A percentile compares a stretch with the other conserved stretches of the same genome.
phyloP scores from a whole-genome alignment of 1,284 basidiomycete genomes.

The Puccinia coronata region DNA sequence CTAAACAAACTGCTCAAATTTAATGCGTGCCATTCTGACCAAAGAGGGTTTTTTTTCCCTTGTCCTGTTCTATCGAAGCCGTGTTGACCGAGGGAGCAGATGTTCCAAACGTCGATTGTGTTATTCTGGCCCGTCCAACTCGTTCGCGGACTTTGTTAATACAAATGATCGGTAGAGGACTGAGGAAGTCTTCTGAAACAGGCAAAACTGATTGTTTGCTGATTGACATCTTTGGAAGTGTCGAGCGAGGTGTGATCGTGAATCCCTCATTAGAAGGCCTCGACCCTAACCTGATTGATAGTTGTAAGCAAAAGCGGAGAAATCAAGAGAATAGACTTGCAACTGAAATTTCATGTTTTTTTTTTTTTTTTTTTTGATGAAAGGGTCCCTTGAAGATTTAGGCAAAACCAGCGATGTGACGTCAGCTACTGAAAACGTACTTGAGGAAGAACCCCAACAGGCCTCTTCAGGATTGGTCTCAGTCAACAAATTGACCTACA shows the following conservation, averaged over 20 bases:
- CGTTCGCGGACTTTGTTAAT: constrained; percentile 83
- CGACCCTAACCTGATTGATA: constrained; percentile 51
- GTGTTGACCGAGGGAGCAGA: constrained; percentile 89
- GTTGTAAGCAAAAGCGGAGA: background rate
- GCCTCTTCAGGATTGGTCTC: background rate
- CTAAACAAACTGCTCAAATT: background rate
- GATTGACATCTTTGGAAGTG: constrained; percentile 86
- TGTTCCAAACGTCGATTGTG: constrained; percentile 64
- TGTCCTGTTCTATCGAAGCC: constrained; percentile 54
- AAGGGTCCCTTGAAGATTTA: background rate
- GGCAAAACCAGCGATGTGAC: background rate
- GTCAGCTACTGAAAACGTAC: background rate
- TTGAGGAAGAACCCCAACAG: background rate
- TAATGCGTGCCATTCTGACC: background rate
- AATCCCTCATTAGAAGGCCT: constrained; percentile 51
- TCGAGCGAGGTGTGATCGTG: constrained; percentile 67
- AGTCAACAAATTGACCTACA: constrained; percentile 52
- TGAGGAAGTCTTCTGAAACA: constrained; percentile 77
- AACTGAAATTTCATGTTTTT: background rate
- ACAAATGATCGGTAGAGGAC: constrained; percentile 95
- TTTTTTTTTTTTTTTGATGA: background rate
- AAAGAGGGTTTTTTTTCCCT: background rate
- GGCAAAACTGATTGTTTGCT: constrained; percentile 83
- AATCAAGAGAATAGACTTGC: background rate
- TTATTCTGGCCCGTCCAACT: constrained; percentile 63